Conservation (phyloP, 805 yeast genomes). For the Pichia nakasei region DNA sequence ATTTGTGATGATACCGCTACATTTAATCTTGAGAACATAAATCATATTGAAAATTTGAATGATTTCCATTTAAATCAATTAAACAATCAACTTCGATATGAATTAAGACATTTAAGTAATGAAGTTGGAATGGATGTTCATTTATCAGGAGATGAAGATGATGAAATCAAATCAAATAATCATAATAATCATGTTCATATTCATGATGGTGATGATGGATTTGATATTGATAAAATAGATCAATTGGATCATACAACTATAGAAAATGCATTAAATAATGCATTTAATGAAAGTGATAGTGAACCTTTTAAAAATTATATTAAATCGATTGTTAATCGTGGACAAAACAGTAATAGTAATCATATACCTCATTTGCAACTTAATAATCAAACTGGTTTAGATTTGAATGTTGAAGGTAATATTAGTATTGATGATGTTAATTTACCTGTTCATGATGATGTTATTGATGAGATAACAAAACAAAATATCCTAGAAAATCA, state of each 20-base stretch:
- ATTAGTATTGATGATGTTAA: background rate
- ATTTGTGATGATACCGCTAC: constrained; percentile 4
- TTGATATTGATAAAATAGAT: background rate
- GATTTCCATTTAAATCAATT: constrained; percentile 8
- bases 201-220: background rate
- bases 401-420: background rate
- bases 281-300: constrained; percentile 7
- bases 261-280: background rate
- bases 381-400: background rate
- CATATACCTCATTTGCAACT: background rate
- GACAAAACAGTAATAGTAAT: background rate
- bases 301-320: constrained; percentile 13
- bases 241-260: background rate
- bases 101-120: constrained; percentile 4
- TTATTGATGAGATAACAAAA: too few relatives aligned
- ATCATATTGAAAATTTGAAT: constrained; percentile 7
- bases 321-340: constrained; percentile 11
- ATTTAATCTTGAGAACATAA: constrained; percentile 5
- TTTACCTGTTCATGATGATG: background rate
- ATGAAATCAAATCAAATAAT: background rate
- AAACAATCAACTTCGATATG: constrained; percentile 8
- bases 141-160: background rate
- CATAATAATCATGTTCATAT: background rate
- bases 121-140: constrained; percentile 1
- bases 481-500: too few relatives aligned